Evolutionary conservation across 306 rosid species (phyloP), one percentile per base, ranked within the genome.

Genomic region (Vicia villosa): DNA sequence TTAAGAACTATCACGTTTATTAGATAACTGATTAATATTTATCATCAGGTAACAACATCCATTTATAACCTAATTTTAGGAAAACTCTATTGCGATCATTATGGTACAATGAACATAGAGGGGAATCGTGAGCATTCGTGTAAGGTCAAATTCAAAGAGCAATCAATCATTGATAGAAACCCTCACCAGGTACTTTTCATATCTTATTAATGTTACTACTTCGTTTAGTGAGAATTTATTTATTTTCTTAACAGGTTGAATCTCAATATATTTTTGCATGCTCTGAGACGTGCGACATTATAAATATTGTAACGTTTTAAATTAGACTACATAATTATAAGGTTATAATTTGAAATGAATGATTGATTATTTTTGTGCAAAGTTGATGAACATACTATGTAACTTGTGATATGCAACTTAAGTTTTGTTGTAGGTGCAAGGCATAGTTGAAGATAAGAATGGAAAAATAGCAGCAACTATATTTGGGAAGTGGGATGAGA

Each of bases 21-120:
- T 70, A 51, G 51, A 57, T 78, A 45, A 55, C 63, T 79, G 59
- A 66, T 32, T 17, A 62, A 49, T 77, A 54, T 70, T 69, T 77
- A 68, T 62, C 51, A 47, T 43, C 87, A 94, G 99, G 99, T 94
- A 55, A 94, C 99, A 4, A 88, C 99, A 40, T 94, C 99, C 70
- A 87, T 94, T 79, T 91, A 91, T 91, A 91, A 94, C 89, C 95
- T 94, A 72, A 94, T 94, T 77, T 74, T 94, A 75, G 99, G 99
- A 66, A 94, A 94, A 86, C 83, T 87, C 49, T 94, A 94, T 69
- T 91, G 95, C n/a, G 99, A 91, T 46, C 97, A 94, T 83, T 94
- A 94, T 47, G 99, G 99, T 80, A 88, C 96, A 4, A 94, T 91
- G 99, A 74, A 91, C 14, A 68, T 88, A 66, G 81, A 90, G 52